These are phyloP conservation scores for Citrus glauca DNA, from an alignment of 345 rosid species.

Conservation along the genomic window DNA sequence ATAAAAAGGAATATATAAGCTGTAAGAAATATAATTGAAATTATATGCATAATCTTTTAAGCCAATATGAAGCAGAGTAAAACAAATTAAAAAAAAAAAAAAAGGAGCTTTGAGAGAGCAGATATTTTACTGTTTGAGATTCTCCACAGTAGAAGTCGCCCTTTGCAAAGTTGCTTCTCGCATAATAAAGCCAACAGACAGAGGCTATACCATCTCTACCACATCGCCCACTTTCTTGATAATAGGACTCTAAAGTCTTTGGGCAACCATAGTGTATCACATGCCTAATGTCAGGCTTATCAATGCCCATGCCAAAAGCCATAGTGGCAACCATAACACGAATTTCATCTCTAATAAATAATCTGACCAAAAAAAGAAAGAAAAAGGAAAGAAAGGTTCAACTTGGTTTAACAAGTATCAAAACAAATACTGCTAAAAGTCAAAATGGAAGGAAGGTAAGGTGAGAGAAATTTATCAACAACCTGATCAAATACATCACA, in stretches of 20 bases:
- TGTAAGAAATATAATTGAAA: background rate
- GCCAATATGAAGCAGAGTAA: background rate
- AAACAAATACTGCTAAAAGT: background rate
- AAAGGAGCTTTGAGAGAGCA: background rate
- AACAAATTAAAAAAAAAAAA: background rate
- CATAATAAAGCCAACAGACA: slow-evolving; percentile 46
- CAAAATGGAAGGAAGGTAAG: background rate
- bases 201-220: slow-evolving; percentile 55
- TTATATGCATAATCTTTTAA: background rate
- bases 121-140: slow-evolving; percentile 26
- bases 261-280: slow-evolving; percentile 54
- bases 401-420: background rate
- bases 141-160: slow-evolving; percentile 44
- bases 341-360: slow-evolving; percentile 43
- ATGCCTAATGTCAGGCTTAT: slow-evolving; percentile 46
- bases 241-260: slow-evolving; percentile 45
- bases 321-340: slow-evolving; percentile 49
- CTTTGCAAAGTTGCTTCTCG: slow-evolving; percentile 40
- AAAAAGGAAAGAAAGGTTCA: background rate
- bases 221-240: slow-evolving; percentile 52
- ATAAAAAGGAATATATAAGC: background rate
- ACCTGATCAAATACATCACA: slow-evolving; percentile 2
- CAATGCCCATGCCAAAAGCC: slow-evolving; percentile 58
- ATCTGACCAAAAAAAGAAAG: slow-evolving; percentile 16
- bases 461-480: background rate